phyloP scores from a whole-genome alignment of 305 asterid species.

The Fraxinus velutina region DNA sequence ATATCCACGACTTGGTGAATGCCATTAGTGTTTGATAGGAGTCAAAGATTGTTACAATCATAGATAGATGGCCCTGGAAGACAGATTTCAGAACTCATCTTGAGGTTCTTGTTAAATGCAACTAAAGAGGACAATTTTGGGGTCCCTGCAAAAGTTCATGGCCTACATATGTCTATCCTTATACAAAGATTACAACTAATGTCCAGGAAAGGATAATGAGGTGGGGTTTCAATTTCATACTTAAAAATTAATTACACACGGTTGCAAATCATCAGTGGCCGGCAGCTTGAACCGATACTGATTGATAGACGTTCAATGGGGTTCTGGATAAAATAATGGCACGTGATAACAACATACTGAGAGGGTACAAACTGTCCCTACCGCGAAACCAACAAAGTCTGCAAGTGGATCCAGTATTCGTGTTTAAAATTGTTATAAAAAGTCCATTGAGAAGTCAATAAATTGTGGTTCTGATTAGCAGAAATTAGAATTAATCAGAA shows the following conservation, averaged over 20 bases:
- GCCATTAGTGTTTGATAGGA: neutral
- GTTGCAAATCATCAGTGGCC: conserved; percentile 40
- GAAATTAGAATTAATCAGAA: neutral
- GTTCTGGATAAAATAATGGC: conserved; percentile 36
- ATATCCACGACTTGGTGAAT: neutral
- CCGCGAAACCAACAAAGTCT: conserved; percentile 22
- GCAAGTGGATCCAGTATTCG: neutral
- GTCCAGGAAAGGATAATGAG: conserved; percentile 30
- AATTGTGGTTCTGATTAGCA: neutral
- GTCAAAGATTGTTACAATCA: neutral
- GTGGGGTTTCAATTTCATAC: conserved; percentile 29
- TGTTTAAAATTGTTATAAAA: neutral
- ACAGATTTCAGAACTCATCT: conserved; percentile 9
- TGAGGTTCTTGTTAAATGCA: conserved; percentile 21
- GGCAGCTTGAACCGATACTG: conserved; percentile 36
- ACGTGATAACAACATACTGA: conserved; percentile 46
- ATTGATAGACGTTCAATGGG: conserved; percentile 26
- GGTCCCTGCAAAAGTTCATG: conserved; percentile 21
- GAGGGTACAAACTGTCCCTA: conserved; percentile 63
- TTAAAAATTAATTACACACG: conserved; percentile 17
- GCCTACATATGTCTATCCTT: conserved; percentile 27
- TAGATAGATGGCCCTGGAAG: conserved; percentile 13
- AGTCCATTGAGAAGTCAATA: neutral
- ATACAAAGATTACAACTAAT: conserved; percentile 9
- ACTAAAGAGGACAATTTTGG: conserved; percentile 14